phyloP scores from a whole-genome alignment of 805 yeast genomes.

The Wickerhamomyces subpelliculosus region DNA sequence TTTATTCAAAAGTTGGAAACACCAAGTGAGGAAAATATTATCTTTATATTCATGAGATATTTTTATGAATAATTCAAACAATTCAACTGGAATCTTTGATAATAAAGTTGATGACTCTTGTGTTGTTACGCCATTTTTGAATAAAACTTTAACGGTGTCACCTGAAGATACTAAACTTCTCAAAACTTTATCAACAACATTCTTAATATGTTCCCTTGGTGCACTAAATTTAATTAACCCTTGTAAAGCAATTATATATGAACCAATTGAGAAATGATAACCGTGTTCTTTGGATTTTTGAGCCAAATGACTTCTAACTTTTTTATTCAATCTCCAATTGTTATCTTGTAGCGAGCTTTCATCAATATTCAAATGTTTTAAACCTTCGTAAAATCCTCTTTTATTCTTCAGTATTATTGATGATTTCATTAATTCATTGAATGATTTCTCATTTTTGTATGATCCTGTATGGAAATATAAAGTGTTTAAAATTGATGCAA shows the following conservation, averaged over 20 bases:
- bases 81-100: neutral
- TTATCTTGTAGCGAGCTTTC: neutral
- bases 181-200: conserved; percentile 3
- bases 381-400: neutral
- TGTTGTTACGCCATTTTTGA: neutral
- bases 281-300: neutral
- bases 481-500: too few species aligned
- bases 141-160: neutral
- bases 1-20: neutral
- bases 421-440: too few species aligned
- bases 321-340: neutral
- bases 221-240: conserved; percentile 3
- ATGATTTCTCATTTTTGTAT: too few species aligned
- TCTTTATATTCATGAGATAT: neutral
- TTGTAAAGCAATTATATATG: conserved; percentile 2
- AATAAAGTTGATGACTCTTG: neutral
- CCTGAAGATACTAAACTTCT: neutral
- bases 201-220: neutral
- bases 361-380: neutral
- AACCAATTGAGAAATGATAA: neutral
- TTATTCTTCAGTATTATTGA: neutral
- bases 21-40: neutral
- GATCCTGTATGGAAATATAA: too few species aligned
- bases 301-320: neutral
- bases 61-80: neutral